Evolutionary conservation across 2,329 filamentous ascomycete species (phyloP).

Genomic region (Aspergillus persii): DNA sequence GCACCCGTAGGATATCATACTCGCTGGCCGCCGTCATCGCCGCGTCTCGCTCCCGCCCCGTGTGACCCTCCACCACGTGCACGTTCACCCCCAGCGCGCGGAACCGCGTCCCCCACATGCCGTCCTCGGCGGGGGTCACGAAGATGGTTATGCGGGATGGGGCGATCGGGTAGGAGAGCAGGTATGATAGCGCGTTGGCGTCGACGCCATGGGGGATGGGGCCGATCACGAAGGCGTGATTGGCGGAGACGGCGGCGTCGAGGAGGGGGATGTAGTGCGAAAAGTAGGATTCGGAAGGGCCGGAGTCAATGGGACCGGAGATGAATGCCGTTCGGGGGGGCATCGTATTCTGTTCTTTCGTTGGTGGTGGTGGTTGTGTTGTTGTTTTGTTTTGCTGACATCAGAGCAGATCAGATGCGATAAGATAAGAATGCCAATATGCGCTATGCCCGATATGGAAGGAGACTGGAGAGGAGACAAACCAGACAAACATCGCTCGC

Average conservation of each 20-base stretch:
- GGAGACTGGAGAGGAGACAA: too few relatives aligned
- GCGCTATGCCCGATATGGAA: too few relatives aligned
- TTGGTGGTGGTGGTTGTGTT: too few relatives aligned
- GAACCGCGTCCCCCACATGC: conserved; percentile 16
- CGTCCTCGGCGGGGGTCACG: conserved; percentile 23
- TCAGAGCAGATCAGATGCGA: too few relatives aligned
- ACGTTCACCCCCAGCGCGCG: conserved; percentile 15
- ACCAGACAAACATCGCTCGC: too few relatives aligned
- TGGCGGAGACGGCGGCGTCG: conserved; percentile 16
- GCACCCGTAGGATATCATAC: conserved; percentile 36
- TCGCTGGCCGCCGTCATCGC: conserved; percentile 30
- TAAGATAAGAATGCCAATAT: too few relatives aligned
- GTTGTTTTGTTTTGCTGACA: too few relatives aligned
- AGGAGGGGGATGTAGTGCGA: conserved; percentile 28
- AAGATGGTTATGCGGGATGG: conserved; percentile 25
- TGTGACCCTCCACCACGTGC: conserved; percentile 15
- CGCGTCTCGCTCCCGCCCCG: conserved; percentile 29
- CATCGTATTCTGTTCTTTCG: not conserved
- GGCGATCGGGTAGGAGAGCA: conserved; percentile 21
- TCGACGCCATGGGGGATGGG: conserved; percentile 24
- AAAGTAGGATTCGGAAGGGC: conserved; percentile 26
- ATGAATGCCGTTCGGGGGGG: conserved; percentile 25
- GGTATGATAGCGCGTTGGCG: conserved; percentile 27
- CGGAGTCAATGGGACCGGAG: conserved; percentile 33
- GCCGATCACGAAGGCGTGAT: conserved; percentile 25